These are phyloP conservation scores for Dendrobium huoshanense DNA, from an alignment of 106 monocot genomes.

Conservation along the genomic window DNA sequence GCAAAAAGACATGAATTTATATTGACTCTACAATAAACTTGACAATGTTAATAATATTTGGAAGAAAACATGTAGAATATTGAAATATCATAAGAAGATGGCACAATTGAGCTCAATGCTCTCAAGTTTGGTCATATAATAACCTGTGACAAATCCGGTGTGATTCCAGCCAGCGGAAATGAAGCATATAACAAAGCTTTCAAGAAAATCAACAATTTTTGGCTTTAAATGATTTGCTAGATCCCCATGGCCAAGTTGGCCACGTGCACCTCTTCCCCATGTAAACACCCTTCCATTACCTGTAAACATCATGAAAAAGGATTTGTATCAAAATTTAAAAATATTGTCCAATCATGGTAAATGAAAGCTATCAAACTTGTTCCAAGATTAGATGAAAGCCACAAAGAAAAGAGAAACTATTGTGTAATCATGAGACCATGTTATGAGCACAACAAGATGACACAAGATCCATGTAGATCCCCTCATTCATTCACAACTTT, in stretches of 20 bases:
- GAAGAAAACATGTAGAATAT: neutral
- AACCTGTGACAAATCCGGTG: constrained; percentile 82
- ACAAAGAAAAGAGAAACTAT: neutral
- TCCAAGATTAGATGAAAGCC: neutral
- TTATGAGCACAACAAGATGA: neutral
- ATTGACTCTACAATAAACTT: neutral
- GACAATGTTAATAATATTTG: neutral
- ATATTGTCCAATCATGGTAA: neutral
- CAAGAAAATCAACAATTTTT: constrained; percentile 37
- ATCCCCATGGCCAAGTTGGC: constrained; percentile 81
- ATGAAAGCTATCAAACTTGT: neutral
- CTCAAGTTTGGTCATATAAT: neutral
- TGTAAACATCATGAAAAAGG: constrained; percentile 14
- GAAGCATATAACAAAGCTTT: constrained; percentile 28
- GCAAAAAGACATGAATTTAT: neutral
- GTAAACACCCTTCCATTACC: constrained; percentile 56
- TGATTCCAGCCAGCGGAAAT: constrained; percentile 91
- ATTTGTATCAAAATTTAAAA: neutral
- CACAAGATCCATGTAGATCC: neutral
- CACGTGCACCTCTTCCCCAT: constrained; percentile 71
- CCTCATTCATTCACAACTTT: neutral
- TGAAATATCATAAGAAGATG: neutral
- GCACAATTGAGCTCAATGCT: neutral
- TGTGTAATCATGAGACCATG: neutral
- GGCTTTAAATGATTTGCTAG: constrained; percentile 35